A percentile compares a stretch with the other conserved stretches of the same genome.
Evolutionary conservation across 305 asterid species (phyloP).

Genomic region (Solanum hybrid): DNA sequence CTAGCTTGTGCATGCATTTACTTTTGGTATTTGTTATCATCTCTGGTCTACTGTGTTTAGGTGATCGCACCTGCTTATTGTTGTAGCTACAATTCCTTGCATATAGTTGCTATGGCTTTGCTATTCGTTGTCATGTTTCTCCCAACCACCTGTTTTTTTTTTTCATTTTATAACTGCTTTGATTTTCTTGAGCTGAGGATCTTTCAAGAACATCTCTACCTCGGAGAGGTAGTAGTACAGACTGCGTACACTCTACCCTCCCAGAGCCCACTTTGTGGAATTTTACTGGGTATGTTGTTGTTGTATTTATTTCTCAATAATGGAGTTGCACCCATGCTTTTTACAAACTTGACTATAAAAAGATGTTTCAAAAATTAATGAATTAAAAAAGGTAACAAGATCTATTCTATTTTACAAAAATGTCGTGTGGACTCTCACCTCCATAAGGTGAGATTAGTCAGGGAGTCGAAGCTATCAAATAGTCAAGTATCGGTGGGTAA

Average conservation of each 20-base stretch:
- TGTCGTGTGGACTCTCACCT: not conserved
- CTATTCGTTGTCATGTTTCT: not conserved
- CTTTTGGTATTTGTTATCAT: not conserved
- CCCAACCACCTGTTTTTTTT: not conserved
- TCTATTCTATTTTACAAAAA: not conserved
- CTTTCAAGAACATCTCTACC: not conserved
- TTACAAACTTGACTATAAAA: not conserved
- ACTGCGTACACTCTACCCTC: not conserved
- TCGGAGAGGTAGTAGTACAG: not conserved
- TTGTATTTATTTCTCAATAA: not conserved
- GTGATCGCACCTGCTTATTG: not conserved
- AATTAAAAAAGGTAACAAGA: not conserved
- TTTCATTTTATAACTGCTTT: not conserved
- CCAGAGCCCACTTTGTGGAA: not conserved
- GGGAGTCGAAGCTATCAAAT: not conserved
- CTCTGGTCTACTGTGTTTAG: not conserved
- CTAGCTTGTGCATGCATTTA: not conserved
- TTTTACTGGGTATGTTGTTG: not conserved
- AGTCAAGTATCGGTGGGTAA: not conserved
- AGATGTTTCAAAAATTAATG: not conserved
- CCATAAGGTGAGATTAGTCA: not conserved
- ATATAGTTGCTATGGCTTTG: not conserved
- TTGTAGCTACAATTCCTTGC: not conserved
- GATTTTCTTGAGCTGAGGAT: not conserved
- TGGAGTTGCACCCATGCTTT: not conserved